Base-by-base conservation (phyloP, 2,329 filamentous ascomycete species). In the Penicillium olsonii region DNA sequence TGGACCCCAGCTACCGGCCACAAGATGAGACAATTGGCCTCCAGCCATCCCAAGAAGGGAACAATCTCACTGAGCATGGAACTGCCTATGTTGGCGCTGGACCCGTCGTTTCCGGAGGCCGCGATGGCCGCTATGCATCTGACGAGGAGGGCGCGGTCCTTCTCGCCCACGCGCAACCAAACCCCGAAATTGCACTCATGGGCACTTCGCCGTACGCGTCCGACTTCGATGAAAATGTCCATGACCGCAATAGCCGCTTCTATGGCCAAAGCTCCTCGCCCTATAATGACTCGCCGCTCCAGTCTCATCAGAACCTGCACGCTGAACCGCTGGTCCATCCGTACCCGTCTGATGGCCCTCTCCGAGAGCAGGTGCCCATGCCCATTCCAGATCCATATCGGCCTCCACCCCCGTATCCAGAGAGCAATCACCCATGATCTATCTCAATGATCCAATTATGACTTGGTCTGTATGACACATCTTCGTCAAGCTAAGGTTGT, bases 121-220 rank as follows among this genome's bases (percentile, higher is more conserved):
- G 57, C 42, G 52, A 53, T 17, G 53, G 42, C 19, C 63, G 60
- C 19, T 69, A 70, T 43, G 56, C 50, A 3, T 40, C 52, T 4
- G 64, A 65, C 10, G 71, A 72, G 33, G 72, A 75, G 54, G 71
- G 66, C 26, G 62, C 67, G 20, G 64, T 68, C 7, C 66, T 75
- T 15, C 64, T 75, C 6, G 62, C 68, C 3, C 60, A 74, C 50
- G 66, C 70, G 9, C 72, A 74, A 55, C 55, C 65, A 2, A 71
- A 70, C 24, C 68, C 70, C 2, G 59, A 59, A 11, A 55, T 59
- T 3, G 54, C 59, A n/a, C 57, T 50, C 27, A 22, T 56, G 24
- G 54, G 55, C 19, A 50, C 46, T 19, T 60, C 58, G 11, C 54
- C 59, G 0, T 62, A 57, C 27, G 52, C 55, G 12, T 59, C 62